Evolutionary conservation across 192 early-diverging fungal genomes (phyloP).

Genomic region (Linnemannia hyalina): DNA sequence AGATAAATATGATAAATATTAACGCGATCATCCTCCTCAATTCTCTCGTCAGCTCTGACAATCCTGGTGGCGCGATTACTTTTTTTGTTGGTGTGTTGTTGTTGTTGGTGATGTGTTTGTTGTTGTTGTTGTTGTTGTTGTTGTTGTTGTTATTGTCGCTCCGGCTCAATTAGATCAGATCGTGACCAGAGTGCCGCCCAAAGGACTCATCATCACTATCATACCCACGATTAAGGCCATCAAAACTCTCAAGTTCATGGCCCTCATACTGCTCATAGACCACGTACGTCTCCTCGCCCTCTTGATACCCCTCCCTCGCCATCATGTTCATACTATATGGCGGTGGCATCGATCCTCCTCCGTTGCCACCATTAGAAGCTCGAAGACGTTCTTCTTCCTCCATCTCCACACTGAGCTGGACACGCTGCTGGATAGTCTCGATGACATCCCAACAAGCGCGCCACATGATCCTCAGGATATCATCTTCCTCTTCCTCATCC

Average conservation of each 20-base stretch:
- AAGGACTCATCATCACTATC: constrained; percentile 51
- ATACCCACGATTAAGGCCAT: constrained; percentile 17
- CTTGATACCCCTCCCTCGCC: constrained; percentile 32
- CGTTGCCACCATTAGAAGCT: neutral
- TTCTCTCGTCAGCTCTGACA: too few relatives aligned
- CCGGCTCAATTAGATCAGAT: neutral
- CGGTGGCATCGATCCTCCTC: neutral
- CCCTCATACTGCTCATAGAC: constrained; percentile 34
- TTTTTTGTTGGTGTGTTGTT: neutral
- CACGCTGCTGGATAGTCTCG: constrained; percentile 28
- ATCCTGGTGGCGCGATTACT: neutral
- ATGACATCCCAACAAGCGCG: constrained; percentile 37
- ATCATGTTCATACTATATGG: constrained; percentile 13
- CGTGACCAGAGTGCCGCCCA: constrained; percentile 12
- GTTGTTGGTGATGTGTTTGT: neutral
- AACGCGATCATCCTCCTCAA: too few relatives aligned
- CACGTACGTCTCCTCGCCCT: constrained; percentile 38
- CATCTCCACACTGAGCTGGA: constrained; percentile 32
- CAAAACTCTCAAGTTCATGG: constrained; percentile 23
- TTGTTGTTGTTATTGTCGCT: neutral
- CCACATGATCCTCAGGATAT: constrained; percentile 27
- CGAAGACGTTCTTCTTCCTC: constrained; percentile 25
- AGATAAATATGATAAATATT: neutral
- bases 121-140: neutral
- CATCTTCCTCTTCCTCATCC: constrained; percentile 7